Evolutionary conservation across 768 basidiomycete genomes (phyloP).

Genomic region (Mycena vitilis): DNA sequence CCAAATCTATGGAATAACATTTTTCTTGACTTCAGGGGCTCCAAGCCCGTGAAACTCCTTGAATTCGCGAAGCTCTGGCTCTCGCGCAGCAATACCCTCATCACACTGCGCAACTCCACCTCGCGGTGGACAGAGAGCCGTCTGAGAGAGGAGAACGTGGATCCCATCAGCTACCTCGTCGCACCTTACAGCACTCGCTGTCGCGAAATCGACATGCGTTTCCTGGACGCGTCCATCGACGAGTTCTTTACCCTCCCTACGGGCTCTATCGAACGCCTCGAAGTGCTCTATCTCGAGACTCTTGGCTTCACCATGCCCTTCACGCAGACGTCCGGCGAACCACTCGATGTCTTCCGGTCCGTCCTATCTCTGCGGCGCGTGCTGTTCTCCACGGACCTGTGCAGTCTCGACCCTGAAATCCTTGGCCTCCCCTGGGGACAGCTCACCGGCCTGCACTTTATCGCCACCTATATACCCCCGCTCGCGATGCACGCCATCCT

Average conservation of each 20-base stretch:
- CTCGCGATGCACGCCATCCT: conserved; percentile 35
- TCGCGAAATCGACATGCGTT: conserved; percentile 37
- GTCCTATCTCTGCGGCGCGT: conserved; percentile 34
- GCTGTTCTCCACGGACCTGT: conserved; percentile 35
- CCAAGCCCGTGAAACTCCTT: conserved; percentile 28
- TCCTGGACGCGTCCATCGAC: conserved; percentile 35
- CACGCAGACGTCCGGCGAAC: conserved; percentile 8
- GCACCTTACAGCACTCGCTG: conserved; percentile 31
- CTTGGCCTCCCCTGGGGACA: conserved; percentile 36
- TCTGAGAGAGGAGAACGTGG: conserved; percentile 17
- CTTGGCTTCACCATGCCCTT: conserved; percentile 33
- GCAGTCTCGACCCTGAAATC: conserved; percentile 33
- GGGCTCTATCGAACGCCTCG: conserved; percentile 33
- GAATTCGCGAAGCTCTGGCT: conserved; percentile 33
- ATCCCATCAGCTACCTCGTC: conserved; percentile 30
- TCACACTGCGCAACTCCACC: conserved; percentile 35
- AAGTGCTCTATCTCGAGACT: conserved; percentile 36
- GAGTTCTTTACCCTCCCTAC: conserved; percentile 34
- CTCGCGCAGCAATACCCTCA: conserved; percentile 30
- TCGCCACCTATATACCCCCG: conserved; percentile 36
- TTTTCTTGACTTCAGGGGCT: conserved; percentile 33
- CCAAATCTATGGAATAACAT: conserved; percentile 35
- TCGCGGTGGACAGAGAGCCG: conserved; percentile 27
- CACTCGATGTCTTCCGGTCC: conserved; percentile 35
- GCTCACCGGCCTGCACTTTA: conserved; percentile 34